Evolutionary conservation across 495 filamentous ascomycete species (phyloP).

Genomic region (Podospora pseudoanserina): DNA sequence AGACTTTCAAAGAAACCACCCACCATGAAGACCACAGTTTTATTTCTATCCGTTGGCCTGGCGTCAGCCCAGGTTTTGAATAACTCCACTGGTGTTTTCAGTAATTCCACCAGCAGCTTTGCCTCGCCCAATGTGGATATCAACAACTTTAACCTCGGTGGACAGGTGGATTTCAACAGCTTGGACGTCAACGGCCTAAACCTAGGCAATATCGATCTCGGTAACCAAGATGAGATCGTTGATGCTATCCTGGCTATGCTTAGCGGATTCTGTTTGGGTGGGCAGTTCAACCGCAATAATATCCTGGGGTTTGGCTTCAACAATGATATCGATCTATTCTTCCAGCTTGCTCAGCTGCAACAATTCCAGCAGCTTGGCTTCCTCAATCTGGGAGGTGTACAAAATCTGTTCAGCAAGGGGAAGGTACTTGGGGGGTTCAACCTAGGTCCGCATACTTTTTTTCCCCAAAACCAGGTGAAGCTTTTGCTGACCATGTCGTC

Average conservation of each 20-base stretch:
- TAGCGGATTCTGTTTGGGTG: conserved; percentile 33
- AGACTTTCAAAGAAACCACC: not conserved
- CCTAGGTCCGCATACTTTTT: conserved; percentile 25
- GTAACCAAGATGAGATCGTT: conserved; percentile 32
- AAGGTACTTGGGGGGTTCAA: conserved; percentile 34
- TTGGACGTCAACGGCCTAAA: conserved; percentile 35
- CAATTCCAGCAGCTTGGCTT: conserved; percentile 42
- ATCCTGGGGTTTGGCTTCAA: conserved; percentile 31
- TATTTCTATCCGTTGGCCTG: conserved; percentile 32
- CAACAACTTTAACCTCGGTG: not conserved
- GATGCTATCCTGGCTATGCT: conserved; percentile 37
- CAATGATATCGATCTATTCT: conserved; percentile 40
- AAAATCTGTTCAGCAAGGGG: conserved; percentile 37
- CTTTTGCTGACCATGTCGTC: conserved; percentile 16
- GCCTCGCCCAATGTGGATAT: not conserved
- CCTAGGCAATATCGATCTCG: conserved; percentile 45
- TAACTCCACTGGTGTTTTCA: conserved; percentile 9
- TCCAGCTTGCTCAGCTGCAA: conserved; percentile 41
- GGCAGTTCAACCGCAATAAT: conserved; percentile 32
- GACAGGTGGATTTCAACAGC: conserved; percentile 16
- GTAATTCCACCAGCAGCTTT: conserved; percentile 2
- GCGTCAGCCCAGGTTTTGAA: conserved; percentile 25
- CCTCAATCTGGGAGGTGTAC: conserved; percentile 32
- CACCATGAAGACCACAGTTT: conserved; percentile 30
- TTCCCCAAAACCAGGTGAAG: not conserved